Conservation (phyloP, 2,329 filamentous ascomycete genomes). For the Trichoderma koningiopsis region DNA sequence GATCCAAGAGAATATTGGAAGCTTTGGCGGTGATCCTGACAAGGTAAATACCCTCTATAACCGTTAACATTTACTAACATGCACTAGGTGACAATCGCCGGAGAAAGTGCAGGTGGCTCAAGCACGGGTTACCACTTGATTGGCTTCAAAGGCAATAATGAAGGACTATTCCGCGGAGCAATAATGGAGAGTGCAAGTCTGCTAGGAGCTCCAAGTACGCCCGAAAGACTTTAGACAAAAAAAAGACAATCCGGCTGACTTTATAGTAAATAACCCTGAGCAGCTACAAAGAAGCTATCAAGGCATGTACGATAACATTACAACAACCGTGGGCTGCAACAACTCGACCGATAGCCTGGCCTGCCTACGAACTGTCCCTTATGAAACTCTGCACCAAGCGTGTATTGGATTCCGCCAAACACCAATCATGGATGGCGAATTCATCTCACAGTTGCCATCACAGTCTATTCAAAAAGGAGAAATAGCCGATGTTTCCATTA, state of each 20-base stretch:
- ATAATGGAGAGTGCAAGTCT: constrained; percentile 11
- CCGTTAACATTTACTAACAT: background rate
- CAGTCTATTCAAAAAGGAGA: constrained; percentile 10
- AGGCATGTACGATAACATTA: constrained; percentile 14
- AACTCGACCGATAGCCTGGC: background rate
- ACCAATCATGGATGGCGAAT: constrained; percentile 8
- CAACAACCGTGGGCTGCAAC: constrained; percentile 2
- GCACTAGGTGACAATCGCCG: background rate
- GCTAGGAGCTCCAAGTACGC: constrained; percentile 7
- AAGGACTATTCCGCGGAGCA: constrained; percentile 3
- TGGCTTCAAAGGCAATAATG: constrained; percentile 12
- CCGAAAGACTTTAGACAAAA: background rate
- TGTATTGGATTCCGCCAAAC: constrained; percentile 3
- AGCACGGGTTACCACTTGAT: constrained; percentile 7
- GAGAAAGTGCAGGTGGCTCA: constrained; percentile 6
- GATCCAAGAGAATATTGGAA: constrained; percentile 6
- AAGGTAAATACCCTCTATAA: background rate
- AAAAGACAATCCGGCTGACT: background rate
- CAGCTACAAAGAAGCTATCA: background rate
- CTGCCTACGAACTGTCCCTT: background rate
- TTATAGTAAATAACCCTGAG: background rate
- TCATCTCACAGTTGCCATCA: constrained; percentile 9
- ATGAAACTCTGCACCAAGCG: background rate
- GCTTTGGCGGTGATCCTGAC: constrained; percentile 8
- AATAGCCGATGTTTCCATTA: constrained; percentile 2